Evolutionary conservation across 2,329 filamentous ascomycete species (phyloP), one percentile per base, ranked within the genome.

Genomic region (Neophaeococcomyces aloes): DNA sequence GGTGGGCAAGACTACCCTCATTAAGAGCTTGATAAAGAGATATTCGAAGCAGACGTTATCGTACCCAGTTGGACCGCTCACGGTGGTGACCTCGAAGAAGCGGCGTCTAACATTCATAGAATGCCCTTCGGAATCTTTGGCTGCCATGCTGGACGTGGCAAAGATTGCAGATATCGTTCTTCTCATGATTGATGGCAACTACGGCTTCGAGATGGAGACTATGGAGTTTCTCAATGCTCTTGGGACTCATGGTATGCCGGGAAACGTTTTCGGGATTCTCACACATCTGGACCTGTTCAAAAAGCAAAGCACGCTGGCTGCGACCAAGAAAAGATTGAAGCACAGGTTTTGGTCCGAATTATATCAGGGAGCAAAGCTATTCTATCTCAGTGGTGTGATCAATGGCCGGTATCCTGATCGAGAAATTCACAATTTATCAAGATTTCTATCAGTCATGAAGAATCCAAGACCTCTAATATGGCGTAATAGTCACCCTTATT

Each of bases 171-270:
- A 98, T 62, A 95, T 98, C 57, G 86, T 96, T 4, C 73, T 98
- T 38, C 75, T 98, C 45, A 91, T 98, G 85, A 98, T 98, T 56
- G 91, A 98, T 60, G 93, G 91, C 44, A 96, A 96, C 66, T 98
- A 84, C 58, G 93, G 91, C 11, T 98, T 98, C 60, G 91, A 98
- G 67, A 98, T 98, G 91, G 91, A 98, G 72, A 98, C 91, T 0
- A 98, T 98, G 91, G 91, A 98, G 65, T 98, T 98, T 49, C 69
- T 98, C 59, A 96, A 95, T 56, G 81, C 95, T 14, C 71, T 98
- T 39, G 83, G 85, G n/a, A 79, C 86, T 2, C 94, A 85, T 23
- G 91, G 91, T 63, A 96, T 98, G 89, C 91, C 93, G 0, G 89
- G 91, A 52, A 98, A 98, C 57, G 88, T 98, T 29, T 96, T 98